A percentile compares a stretch with the other conserved stretches of the same genome.
Evolutionary conservation across 2,329 filamentous ascomycete genomes (phyloP).

Genomic region (Cyclaneusma minus): DNA sequence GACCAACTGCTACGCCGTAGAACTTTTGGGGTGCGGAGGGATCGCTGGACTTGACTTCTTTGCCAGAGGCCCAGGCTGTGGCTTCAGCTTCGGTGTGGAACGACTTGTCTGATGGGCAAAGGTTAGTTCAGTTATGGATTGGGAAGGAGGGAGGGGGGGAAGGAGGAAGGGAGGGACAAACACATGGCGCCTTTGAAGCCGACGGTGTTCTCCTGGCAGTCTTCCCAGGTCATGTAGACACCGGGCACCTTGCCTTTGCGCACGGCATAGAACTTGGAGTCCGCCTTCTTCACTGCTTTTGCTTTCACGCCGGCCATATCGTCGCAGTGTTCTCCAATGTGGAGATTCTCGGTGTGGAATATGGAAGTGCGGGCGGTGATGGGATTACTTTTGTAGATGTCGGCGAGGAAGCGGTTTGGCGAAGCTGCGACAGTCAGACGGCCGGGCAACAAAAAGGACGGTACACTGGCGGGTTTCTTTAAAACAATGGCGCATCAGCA

Average conservation of each 20-base stretch:
- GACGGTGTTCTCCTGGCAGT: conserved; percentile 43
- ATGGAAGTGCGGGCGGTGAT: no score
- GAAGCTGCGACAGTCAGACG: no score
- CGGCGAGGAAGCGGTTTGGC: no score
- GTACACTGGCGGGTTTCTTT: no score
- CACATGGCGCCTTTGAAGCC: conserved; percentile 51
- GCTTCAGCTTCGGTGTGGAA: conserved; percentile 63
- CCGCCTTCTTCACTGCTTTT: conserved; percentile 7
- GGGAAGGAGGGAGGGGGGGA: conserved; percentile 4
- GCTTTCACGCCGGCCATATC: no score
- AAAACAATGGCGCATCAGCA: no score
- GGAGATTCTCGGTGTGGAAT: background rate
- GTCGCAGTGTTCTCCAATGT: conserved; percentile 3
- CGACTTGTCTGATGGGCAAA: conserved; percentile 51
- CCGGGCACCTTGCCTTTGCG: conserved; percentile 38
- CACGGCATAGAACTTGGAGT: conserved; percentile 46
- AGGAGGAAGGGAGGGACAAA: conserved; percentile 26
- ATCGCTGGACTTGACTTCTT: conserved; percentile 19
- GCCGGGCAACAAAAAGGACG: no score
- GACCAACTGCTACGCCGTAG: conserved; percentile 47
- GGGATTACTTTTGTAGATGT: no score
- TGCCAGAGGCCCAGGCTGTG: conserved; percentile 58
- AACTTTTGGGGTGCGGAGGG: conserved; percentile 25
- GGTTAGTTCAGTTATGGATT: conserved; percentile 4
- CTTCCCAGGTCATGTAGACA: conserved; percentile 45